Percentiles rank a stretch among this genome's conserved stretches.
phyloP scores from a whole-genome alignment of 352 stramenopile species.

The Pelagophyceae sp. region DNA sequence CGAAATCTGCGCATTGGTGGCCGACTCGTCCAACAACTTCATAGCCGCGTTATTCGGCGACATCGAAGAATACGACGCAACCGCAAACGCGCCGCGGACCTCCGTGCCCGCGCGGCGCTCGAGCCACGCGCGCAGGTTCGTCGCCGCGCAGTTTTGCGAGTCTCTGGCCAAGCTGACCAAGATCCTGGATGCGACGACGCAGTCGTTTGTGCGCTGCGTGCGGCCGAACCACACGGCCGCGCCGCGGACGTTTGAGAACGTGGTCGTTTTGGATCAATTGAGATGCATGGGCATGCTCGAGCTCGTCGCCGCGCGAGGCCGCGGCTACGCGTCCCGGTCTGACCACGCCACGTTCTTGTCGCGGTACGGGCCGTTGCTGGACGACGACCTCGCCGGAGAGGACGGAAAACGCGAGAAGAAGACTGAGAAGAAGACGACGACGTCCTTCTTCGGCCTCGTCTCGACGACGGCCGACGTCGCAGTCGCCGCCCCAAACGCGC shows the following conservation, averaged over 20 bases:
- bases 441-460: not conserved
- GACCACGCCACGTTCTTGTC: conserved; percentile 78
- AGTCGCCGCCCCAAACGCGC: not conserved
- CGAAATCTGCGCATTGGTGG: conserved; percentile 71
- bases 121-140: conserved; percentile 23
- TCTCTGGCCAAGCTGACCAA: conserved; percentile 80
- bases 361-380: conserved; percentile 35
- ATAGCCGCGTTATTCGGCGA: conserved; percentile 10
- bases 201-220: conserved; percentile 96
- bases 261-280: conserved; percentile 90
- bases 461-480: not conserved
- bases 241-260: conserved; percentile 76
- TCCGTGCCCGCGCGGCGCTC: conserved; percentile 22
- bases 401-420: too few species aligned
- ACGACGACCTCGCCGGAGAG: not conserved
- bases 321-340: conserved; percentile 88
- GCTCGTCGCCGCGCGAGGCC: conserved; percentile 81
- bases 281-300: conserved; percentile 90
- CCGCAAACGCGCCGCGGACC: conserved; percentile 18
- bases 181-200: conserved; percentile 83
- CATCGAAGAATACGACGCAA: not conserved
- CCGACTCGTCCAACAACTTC: conserved; percentile 27
- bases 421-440: too few species aligned
- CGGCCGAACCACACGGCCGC: conserved; percentile 92
- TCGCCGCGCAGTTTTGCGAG: conserved; percentile 81